Conservation (phyloP, 2,329 filamentous ascomycete species). For the Alternaria atra region DNA sequence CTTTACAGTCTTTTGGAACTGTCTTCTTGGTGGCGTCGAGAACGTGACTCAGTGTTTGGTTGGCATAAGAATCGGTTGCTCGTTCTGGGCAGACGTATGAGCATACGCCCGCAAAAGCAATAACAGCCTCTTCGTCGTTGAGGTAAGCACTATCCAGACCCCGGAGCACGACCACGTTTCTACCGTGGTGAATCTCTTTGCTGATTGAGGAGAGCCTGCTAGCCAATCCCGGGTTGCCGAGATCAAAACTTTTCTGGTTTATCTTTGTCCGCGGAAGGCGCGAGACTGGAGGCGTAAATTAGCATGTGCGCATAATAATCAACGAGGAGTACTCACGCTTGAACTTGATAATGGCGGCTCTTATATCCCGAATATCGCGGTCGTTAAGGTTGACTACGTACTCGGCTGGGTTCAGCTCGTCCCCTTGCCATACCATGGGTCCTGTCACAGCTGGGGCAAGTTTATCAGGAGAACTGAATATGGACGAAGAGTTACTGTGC, state of each 20-base stretch:
- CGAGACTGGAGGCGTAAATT: constrained; percentile 21
- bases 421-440: constrained; percentile 47
- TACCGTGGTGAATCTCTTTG: constrained; percentile 41
- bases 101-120: constrained; percentile 47
- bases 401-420: constrained; percentile 34
- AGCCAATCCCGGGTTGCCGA: constrained; percentile 34
- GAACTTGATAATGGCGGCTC: constrained; percentile 46
- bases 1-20: constrained; percentile 44
- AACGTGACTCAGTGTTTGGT: constrained; percentile 50
- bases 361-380: constrained; percentile 40
- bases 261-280: constrained; percentile 32
- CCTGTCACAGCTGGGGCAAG: constrained; percentile 40
- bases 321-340: constrained; percentile 32
- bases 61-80: constrained; percentile 50
- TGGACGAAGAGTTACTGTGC: constrained; percentile 35
- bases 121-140: constrained; percentile 50
- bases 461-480: constrained; percentile 38
- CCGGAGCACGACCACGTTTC: constrained; percentile 43
- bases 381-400: constrained; percentile 40
- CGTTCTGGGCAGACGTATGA: constrained; percentile 43
- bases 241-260: constrained; percentile 35
- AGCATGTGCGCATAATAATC: neutral
- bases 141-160: constrained; percentile 45
- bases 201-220: constrained; percentile 37
- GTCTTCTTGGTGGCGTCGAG: constrained; percentile 48